phyloP scores from a whole-genome alignment of 139 green algal species.

The Tetraselmis chui region DNA sequence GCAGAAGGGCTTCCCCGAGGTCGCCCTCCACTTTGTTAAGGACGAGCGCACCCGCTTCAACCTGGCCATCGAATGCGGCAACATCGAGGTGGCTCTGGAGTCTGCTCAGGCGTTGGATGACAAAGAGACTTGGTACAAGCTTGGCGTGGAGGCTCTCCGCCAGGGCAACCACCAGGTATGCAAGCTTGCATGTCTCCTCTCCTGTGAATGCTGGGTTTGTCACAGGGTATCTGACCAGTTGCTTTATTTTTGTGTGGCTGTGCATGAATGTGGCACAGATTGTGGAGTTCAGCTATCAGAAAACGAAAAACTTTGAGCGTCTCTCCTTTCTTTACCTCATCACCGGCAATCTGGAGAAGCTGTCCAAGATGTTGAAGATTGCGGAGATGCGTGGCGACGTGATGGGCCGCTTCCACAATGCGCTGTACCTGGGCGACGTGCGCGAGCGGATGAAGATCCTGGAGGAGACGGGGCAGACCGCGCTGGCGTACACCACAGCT shows the following conservation, averaged over 20 bases:
- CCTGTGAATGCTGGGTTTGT: no score
- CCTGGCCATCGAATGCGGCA: slow-evolving; percentile 88
- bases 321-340: slow-evolving; percentile 99
- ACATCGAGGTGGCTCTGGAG: slow-evolving; percentile 71
- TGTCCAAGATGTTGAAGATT: slow-evolving; percentile 98
- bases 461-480: slow-evolving; percentile 81
- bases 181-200: no score
- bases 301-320: slow-evolving; percentile 96
- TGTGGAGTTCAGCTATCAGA: slow-evolving; percentile 98
- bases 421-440: slow-evolving; percentile 93
- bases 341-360: slow-evolving; percentile 87
- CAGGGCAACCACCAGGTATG: slow-evolving; percentile 78
- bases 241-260: no score
- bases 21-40: slow-evolving; percentile 92
- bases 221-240: no score
- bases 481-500: slow-evolving; percentile 89
- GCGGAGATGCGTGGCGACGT: slow-evolving; percentile 90
- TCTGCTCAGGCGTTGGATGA: slow-evolving; percentile 89
- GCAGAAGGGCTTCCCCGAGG: slow-evolving; percentile 97
- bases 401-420: slow-evolving; percentile 95
- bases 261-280: slow-evolving; percentile 62
- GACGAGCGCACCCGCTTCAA: slow-evolving; percentile 93
- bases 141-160: slow-evolving; percentile 79
- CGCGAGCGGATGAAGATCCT: slow-evolving; percentile 74
- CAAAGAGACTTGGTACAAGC: slow-evolving; percentile 91